phyloP scores from a whole-genome alignment of 345 rosid species.

The Odontarrhena argentea region DNA sequence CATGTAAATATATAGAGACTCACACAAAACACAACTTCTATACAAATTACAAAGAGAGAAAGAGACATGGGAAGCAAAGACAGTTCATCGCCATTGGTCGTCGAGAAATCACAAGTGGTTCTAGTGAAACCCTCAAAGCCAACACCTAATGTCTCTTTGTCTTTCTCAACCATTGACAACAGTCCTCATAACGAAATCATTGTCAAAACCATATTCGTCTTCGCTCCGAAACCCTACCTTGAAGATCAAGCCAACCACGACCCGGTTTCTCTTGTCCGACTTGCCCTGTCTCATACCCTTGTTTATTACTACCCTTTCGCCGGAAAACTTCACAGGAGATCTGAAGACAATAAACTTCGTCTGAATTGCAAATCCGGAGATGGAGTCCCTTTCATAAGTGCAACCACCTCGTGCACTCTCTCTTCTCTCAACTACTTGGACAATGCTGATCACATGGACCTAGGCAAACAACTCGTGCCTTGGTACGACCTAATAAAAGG shows the following conservation, averaged over 20 bases:
- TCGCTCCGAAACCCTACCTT: conserved; percentile 6
- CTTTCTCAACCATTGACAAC: conserved; percentile 51
- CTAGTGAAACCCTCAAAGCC: conserved; percentile 51
- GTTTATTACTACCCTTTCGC: conserved; percentile 54
- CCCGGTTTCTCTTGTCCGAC: conserved; percentile 36
- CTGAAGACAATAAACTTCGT: conserved; percentile 44
- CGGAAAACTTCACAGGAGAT: conserved; percentile 49
- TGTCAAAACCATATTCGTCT: conserved; percentile 43
- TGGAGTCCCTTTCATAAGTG: conserved; percentile 59
- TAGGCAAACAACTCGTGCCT: conserved; percentile 38
- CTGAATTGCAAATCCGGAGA: conserved; percentile 40
- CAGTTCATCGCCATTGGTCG: not conserved
- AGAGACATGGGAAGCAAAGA: not conserved
- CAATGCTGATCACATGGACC: not conserved
- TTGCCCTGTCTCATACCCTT: conserved; percentile 50
- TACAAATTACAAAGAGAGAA: not conserved
- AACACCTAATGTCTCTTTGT: conserved; percentile 45
- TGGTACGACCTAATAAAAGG: conserved; percentile 4
- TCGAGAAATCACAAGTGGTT: conserved; percentile 31
- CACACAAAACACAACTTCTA: no score
- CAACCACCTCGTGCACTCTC: conserved; percentile 44
- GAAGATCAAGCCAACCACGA: conserved; percentile 4
- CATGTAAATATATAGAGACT: no score
- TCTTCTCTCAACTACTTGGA: conserved; percentile 46
- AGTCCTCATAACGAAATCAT: conserved; percentile 34